Evolutionary conservation across 2,329 filamentous ascomycete species (phyloP), one percentile per base, ranked within the genome.

Genomic region (Trichoderma gracile): DNA sequence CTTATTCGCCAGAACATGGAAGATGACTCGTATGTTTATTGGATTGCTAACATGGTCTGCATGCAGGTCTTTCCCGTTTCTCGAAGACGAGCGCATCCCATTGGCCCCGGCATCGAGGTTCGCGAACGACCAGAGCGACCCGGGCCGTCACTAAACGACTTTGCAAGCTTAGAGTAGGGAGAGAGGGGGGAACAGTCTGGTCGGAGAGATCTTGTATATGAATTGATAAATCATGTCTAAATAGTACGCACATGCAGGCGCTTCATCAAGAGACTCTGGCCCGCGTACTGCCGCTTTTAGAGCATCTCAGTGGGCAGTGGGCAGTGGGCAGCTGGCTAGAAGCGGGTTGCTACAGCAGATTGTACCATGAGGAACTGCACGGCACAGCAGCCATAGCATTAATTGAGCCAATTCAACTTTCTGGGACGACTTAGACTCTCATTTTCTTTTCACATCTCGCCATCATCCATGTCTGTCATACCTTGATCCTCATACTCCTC

Each of bases 51-150:
- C 27, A 53, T 68, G 46, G 64, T 10, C 3, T 21, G 3, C 3
- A 30, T 0, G 1, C 65, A 87, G 85, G 79, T 88, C 25, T 88
- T 88, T 68, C 85, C 85, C 7, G 57, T 81, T 10, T 81, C 82
- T 1, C 78, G 91, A 73, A 84, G 91, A 73, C 82, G 82, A 72
- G 80, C 83, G 54, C 85, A 90, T 67, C 77, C 89, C 38, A 84
- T 93, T 59, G 93, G 93, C 0, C 92, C 92, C 3, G 93, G 93
- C 14, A 87, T 97, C 68, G 93, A 96, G 76, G 83, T 93, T 68
- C 83, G 88, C 71, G 86, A 93, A 63, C 84, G 88, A 72, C 84
- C 86, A 49, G 79, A 84, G 65, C 82, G 82, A 74, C 79, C 82
- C 67, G 78, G 83, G 45, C 79, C 82, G 71, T 83, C 85, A 69